Evolutionary conservation across 2,329 filamentous ascomycete species (phyloP).

Genomic region (Beauveria bassiana): DNA sequence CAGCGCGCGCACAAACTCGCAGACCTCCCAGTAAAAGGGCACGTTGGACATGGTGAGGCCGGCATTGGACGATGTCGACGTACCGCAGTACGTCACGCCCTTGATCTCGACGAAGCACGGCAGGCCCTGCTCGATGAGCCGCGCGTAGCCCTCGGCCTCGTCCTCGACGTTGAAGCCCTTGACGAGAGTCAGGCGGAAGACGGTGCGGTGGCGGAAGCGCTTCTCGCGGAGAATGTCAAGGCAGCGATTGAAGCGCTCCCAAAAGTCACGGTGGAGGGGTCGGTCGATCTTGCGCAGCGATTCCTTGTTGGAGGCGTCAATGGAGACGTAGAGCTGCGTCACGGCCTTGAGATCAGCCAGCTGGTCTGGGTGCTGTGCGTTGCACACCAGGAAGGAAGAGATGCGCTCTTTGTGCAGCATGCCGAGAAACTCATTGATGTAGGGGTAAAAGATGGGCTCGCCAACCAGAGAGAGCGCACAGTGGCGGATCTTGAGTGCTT

Average conservation of each 20-base stretch:
- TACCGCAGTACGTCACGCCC: constrained; percentile 95
- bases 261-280: constrained; percentile 91
- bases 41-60: constrained; percentile 97
- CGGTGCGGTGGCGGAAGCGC: constrained; percentile 79
- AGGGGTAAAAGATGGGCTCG: constrained; percentile 97
- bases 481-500: constrained; percentile 88
- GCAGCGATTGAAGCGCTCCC: constrained; percentile 89
- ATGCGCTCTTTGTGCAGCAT: constrained; percentile 83
- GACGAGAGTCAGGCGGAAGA: constrained; percentile 89
- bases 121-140: constrained; percentile 75
- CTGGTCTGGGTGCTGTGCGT: constrained; percentile 91
- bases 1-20: constrained; percentile 70
- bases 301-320: constrained; percentile 88
- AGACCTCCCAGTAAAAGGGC: constrained; percentile 88
- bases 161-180: constrained; percentile 98
- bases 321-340: constrained; percentile 93
- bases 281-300: constrained; percentile 82
- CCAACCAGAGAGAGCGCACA: constrained; percentile 89
- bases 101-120: constrained; percentile 95
- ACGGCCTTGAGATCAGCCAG: constrained; percentile 74
- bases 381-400: constrained; percentile 92
- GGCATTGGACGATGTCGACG: constrained; percentile 71
- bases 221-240: constrained; percentile 81
- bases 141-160: constrained; percentile 82
- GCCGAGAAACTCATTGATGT: constrained; percentile 85